Evolutionary conservation across 345 rosid species (phyloP).

Genomic region (Cardamine occulta): DNA sequence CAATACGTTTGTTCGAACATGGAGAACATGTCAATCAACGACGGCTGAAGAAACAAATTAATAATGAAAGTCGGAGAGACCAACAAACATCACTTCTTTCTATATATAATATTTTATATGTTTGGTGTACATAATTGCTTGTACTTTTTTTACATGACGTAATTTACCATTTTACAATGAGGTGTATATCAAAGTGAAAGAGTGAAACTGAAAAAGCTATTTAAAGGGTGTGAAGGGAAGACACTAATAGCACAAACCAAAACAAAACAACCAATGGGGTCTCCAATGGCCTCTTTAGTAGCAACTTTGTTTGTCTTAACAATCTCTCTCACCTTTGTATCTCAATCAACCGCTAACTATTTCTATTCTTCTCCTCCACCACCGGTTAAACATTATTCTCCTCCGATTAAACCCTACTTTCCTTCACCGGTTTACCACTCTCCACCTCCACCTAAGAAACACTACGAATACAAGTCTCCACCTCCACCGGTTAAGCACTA

Average conservation of each 20-base stretch:
- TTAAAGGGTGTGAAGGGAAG: constrained; percentile 38
- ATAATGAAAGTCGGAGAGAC: constrained; percentile 22
- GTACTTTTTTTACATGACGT: constrained; percentile 12
- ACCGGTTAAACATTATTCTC: constrained; percentile 44
- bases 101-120: constrained; percentile 19
- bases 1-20: constrained; percentile 36
- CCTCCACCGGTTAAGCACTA: constrained; percentile 35
- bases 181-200: constrained; percentile 8
- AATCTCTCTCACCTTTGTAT: constrained; percentile 39
- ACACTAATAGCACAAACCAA: constrained; percentile 28
- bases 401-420: constrained; percentile 38
- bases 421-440: constrained; percentile 34
- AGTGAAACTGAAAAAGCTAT: constrained; percentile 35
- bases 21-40: constrained; percentile 45
- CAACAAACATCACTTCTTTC: constrained; percentile 26
- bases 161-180: constrained; percentile 21
- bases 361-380: constrained; percentile 47
- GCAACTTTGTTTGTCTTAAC: constrained; percentile 40
- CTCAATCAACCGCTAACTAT: constrained; percentile 42
- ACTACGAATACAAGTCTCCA: constrained; percentile 29
- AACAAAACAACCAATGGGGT: constrained; percentile 39
- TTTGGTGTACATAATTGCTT: constrained; percentile 32
- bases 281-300: constrained; percentile 46
- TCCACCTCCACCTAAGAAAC: constrained; percentile 34
- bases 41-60: constrained; percentile 16